Percentiles rank a stretch among this genome's conserved stretches.
These are phyloP conservation scores for Protomyces inundatus DNA, from an alignment of 1,139 yeast genomes.

Conservation along the genomic window DNA sequence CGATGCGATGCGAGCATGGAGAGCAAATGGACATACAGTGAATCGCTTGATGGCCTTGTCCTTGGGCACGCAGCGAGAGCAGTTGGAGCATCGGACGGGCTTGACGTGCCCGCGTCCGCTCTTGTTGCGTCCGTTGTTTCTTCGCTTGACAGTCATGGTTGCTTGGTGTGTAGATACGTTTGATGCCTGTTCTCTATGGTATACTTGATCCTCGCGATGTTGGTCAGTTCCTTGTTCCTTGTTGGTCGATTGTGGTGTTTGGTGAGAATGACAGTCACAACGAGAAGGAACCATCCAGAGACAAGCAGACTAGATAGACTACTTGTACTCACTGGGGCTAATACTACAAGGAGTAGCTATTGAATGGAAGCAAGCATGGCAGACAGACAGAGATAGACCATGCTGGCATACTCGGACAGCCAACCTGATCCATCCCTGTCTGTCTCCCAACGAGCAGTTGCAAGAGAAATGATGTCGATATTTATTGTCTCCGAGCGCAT, in stretches of 20 bases:
- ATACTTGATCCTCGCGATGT: background rate
- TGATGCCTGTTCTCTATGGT: background rate
- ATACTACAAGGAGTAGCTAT: too few relatives aligned
- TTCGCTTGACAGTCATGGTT: constrained; percentile 98
- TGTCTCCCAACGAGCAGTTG: too few relatives aligned
- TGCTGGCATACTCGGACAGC: too few relatives aligned
- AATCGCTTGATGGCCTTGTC: constrained; percentile 99
- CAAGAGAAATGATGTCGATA: background rate
- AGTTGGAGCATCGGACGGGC: constrained; percentile 99
- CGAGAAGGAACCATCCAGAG: background rate
- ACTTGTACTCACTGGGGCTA: too few relatives aligned
- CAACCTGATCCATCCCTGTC: too few relatives aligned
- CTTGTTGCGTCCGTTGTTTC: constrained; percentile 99
- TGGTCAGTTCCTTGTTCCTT: too few relatives aligned
- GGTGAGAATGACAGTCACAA: background rate
- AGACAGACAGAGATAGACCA: too few relatives aligned
- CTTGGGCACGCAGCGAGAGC: constrained; percentile 99
- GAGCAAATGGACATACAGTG: constrained; percentile 53
- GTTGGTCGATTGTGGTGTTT: background rate
- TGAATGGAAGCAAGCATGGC: too few relatives aligned
- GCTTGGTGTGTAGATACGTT: constrained; percentile 39
- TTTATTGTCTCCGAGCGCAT: background rate
- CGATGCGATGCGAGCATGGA: background rate
- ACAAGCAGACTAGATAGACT: too few relatives aligned
- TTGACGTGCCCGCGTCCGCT: constrained; percentile 99